Conservation (phyloP, 2,329 filamentous ascomycete species). For the Daldinia sp. region DNA sequence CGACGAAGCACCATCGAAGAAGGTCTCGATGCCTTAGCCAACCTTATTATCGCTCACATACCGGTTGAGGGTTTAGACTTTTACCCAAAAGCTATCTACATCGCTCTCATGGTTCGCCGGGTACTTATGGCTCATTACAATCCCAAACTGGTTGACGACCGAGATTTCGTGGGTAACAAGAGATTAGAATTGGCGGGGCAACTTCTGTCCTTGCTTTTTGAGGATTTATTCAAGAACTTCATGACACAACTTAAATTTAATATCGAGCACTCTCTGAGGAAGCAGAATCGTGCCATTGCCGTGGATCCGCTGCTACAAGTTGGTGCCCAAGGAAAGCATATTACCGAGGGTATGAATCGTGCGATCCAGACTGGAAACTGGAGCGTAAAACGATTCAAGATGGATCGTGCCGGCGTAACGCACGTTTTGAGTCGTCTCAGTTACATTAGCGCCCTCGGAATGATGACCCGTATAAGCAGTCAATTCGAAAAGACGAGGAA, state of each 20-base stretch:
- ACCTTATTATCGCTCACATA: conserved; percentile 94
- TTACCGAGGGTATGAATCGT: conserved; percentile 92
- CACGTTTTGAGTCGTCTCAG: conserved; percentile 95
- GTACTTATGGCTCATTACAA: conserved; percentile 95
- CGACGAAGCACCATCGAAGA: conserved; percentile 87
- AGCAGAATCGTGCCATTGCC: conserved; percentile 85
- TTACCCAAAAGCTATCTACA: conserved; percentile 94
- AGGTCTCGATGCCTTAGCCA: conserved; percentile 89
- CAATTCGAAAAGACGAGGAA: conserved; percentile 99
- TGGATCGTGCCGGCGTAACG: conserved; percentile 96
- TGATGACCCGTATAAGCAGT: conserved; percentile 99
- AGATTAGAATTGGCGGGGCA: conserved; percentile 93
- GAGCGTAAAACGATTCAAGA: conserved; percentile 97
- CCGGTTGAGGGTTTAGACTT: conserved; percentile 92
- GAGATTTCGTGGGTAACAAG: conserved; percentile 98
- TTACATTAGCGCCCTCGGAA: conserved; percentile 95
- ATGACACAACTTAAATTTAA: conserved; percentile 87
- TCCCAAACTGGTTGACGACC: conserved; percentile 87
- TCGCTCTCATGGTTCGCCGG: conserved; percentile 96
- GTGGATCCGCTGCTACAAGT: conserved; percentile 90
- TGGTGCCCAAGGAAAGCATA: conserved; percentile 82
- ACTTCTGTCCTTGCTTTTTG: conserved; percentile 90
- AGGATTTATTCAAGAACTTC: conserved; percentile 98
- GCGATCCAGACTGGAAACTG: conserved; percentile 98
- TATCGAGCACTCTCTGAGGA: conserved; percentile 95